Evolutionary conservation across 108 stramenopile genomes (phyloP).

Genomic region (Pseudonitzschia multistriata): DNA sequence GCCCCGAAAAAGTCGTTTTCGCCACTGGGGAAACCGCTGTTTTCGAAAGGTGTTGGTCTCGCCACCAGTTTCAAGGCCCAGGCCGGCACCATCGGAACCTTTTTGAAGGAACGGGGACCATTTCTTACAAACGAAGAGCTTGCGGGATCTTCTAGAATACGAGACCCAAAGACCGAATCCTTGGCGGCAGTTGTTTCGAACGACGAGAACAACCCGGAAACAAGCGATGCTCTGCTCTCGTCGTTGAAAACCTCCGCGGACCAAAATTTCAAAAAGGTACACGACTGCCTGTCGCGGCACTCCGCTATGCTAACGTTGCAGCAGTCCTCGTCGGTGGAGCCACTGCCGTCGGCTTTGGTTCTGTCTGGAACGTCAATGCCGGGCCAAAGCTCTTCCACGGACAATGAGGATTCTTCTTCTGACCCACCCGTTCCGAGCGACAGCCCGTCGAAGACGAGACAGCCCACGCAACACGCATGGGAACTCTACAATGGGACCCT

Average conservation of each 20-base stretch:
- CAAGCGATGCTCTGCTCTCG: neutral
- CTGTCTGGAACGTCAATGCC: neutral
- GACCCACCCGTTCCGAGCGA: neutral
- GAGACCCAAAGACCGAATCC: neutral
- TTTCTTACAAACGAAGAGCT: constrained; percentile 21
- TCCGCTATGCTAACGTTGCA: constrained; percentile 28
- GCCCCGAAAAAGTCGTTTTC: neutral
- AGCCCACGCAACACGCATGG: constrained; percentile 11
- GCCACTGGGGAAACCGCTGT: neutral
- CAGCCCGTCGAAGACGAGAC: neutral
- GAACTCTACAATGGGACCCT: constrained; percentile 32
- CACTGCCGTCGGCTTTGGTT: neutral
- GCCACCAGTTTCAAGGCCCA: neutral
- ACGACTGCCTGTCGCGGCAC: constrained; percentile 21
- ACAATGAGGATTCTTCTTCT: neutral
- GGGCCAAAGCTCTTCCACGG: neutral
- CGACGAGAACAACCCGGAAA: neutral
- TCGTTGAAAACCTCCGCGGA: neutral
- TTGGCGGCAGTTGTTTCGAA: neutral
- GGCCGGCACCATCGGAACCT: constrained; percentile 18
- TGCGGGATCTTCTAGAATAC: constrained; percentile 2
- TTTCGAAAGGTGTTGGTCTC: neutral
- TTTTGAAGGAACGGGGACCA: constrained; percentile 17
- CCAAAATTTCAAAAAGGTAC: constrained; percentile 17
- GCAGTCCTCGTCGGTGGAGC: constrained; percentile 1